Evolutionary conservation across 2,329 filamentous ascomycete genomes (phyloP).

Genomic region (Arthrocladium fulminans): DNA sequence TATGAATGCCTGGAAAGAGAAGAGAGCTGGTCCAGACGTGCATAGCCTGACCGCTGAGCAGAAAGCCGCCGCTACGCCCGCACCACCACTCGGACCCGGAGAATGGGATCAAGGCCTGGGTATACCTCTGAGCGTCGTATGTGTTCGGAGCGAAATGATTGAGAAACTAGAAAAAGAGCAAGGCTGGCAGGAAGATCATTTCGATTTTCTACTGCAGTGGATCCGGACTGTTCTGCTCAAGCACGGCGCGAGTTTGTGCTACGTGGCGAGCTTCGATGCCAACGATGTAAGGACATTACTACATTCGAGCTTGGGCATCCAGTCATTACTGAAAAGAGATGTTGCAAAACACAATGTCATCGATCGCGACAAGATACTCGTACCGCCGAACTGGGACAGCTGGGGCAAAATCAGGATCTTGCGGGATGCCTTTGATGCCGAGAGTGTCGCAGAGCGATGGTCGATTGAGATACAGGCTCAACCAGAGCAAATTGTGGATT

Average conservation of each 20-base stretch:
- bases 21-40: conserved; percentile 46
- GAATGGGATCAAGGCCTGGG: conserved; percentile 90
- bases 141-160: conserved; percentile 83
- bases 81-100: conserved; percentile 63
- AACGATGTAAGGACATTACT: conserved; percentile 71
- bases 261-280: conserved; percentile 66
- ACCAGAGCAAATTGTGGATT: conserved; percentile 26
- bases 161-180: conserved; percentile 82
- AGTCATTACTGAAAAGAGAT: conserved; percentile 68
- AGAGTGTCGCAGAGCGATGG: conserved; percentile 78
- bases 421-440: conserved; percentile 84
- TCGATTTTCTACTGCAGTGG: conserved; percentile 91
- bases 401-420: conserved; percentile 95
- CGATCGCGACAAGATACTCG: conserved; percentile 85
- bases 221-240: conserved; percentile 81
- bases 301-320: conserved; percentile 78
- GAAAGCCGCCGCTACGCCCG: conserved; percentile 51
- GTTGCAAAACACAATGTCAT: conserved; percentile 83
- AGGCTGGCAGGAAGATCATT: conserved; percentile 91
- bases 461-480: conserved; percentile 65
- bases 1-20: conserved; percentile 70
- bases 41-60: conserved; percentile 53
- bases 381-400: conserved; percentile 96
- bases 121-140: conserved; percentile 84
- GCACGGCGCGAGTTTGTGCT: conserved; percentile 79